Base-by-base conservation (phyloP, 345 rosid species). In the Mercurialis annua region DNA sequence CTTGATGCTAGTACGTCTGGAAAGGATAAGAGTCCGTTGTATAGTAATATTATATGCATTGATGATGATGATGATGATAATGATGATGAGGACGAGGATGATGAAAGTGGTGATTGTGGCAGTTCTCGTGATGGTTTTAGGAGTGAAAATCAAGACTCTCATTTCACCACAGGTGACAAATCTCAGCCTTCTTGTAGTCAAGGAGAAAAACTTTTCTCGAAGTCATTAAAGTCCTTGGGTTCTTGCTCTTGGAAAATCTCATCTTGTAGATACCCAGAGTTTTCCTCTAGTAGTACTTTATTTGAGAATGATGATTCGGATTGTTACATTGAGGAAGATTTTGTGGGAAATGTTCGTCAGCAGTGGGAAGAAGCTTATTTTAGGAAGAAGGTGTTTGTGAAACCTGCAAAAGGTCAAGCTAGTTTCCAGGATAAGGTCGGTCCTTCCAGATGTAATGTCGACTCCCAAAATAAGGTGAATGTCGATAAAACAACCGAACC, bases 281-380 rank as follows among this genome's bases (percentile, higher is more conserved):
- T 27, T n/a, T 20, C 42, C 20, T 43, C 56, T 29, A 2, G 66
- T 29, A 2, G 66, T 48, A 62, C 71, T 30, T 73, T 77, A 30
- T 77, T 70, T 2, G 90, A 74, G 36, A 75, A 75, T 48, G 90
- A 86, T 74, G 75, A 69, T 62, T 86, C 87, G 73, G 98, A 92
- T 75, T 83, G 87, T 80, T 93, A 87, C 74, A 72, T 87, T 36
- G 36, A 20, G 65, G 71, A 67, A 67, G 71, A 55, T 57, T n/a
- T n/a, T 44, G 16, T 14, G 18, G 71, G 71, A 27, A 56, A 57
- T 31, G 47, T 66, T 52, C 61, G 69, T 53, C 34, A 26, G n/a
- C 60, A 52, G 29, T 66, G 69, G 69, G 59, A 66, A 36, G 21
- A 66, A 61, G 60, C 69, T 52, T 66, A 60, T 7, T 4, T 40